These are phyloP conservation scores for Aureobasidium namibiae DNA, from an alignment of 2,329 filamentous ascomycete species.

Conservation along the genomic window DNA sequence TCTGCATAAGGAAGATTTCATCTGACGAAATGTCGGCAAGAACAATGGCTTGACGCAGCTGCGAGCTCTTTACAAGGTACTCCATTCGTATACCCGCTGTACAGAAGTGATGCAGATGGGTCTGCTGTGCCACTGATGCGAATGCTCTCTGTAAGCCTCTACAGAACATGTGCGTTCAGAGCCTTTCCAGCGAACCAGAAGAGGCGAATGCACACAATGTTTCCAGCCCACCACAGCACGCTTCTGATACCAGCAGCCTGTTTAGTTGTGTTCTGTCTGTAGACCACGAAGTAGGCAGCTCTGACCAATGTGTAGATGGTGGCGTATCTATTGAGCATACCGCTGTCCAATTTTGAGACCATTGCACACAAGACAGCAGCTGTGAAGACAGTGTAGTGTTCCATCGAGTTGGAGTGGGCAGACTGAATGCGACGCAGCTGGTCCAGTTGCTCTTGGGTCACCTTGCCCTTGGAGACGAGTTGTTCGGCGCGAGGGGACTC, in stretches of 20 bases:
- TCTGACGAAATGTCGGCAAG: too few species aligned
- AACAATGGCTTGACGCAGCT: too few species aligned
- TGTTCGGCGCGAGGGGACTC: conserved; percentile 22
- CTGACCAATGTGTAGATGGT: conserved; percentile 35
- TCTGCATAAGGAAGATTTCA: too few species aligned
- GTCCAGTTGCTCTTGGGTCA: conserved; percentile 35
- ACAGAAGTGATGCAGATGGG: background rate
- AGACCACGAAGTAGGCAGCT: conserved; percentile 33
- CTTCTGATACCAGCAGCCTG: conserved; percentile 30
- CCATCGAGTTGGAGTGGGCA: conserved; percentile 41
- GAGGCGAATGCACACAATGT: conserved; percentile 33
- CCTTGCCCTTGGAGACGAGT: conserved; percentile 33
- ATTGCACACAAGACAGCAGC: conserved; percentile 33
- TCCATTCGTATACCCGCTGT: background rate
- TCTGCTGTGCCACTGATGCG: too few species aligned
- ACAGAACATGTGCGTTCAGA: conserved; percentile 15
- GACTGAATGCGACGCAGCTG: conserved; percentile 37
- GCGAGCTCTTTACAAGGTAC: too few species aligned
- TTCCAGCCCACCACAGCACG: conserved; percentile 37
- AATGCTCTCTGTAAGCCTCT: background rate
- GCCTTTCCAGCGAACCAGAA: conserved; percentile 29
- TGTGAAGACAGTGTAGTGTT: conserved; percentile 33
- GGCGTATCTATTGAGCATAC: conserved; percentile 31
- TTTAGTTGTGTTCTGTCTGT: conserved; percentile 33
- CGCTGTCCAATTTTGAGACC: conserved; percentile 30